Percentiles rank a stretch among this genome's conserved stretches.
phyloP scores from a whole-genome alignment of 805 yeast species.

The Clavispora vitiphila region DNA sequence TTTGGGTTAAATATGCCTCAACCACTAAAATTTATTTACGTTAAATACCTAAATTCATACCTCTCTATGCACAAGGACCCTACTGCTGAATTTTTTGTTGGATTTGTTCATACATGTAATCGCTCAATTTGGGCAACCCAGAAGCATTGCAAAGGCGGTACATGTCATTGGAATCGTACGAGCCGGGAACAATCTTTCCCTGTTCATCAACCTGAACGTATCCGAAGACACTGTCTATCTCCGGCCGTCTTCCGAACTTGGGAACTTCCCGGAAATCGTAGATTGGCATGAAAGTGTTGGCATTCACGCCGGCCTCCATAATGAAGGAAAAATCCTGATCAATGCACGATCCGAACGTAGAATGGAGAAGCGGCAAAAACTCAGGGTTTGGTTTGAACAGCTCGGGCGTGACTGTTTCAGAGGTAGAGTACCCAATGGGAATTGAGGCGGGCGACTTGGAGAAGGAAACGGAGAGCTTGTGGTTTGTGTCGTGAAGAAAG shows the following conservation, averaged over 20 bases:
- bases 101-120: constrained; percentile 13
- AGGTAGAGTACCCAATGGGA: constrained; percentile 19
- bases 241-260: constrained; percentile 60
- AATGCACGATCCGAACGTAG: constrained; percentile 19
- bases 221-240: constrained; percentile 66
- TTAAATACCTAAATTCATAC: too few species aligned
- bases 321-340: constrained; percentile 46
- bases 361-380: constrained; percentile 26
- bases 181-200: constrained; percentile 50
- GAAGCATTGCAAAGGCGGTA: constrained; percentile 46
- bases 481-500: constrained; percentile 10
- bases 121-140: constrained; percentile 16
- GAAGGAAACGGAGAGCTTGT: constrained; percentile 16
- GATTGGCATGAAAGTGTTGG: constrained; percentile 58
- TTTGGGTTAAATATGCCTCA: constrained; percentile 1
- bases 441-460: constrained; percentile 17
- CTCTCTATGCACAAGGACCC: not conserved
- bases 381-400: constrained; percentile 22
- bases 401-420: constrained; percentile 15
- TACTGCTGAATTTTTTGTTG: constrained; percentile 5
- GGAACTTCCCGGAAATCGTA: constrained; percentile 67
- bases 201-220: constrained; percentile 54
- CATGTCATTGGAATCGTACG: constrained; percentile 55
- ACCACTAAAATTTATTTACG: too few species aligned
- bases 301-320: constrained; percentile 52